Percentiles rank a stretch among this genome's conserved stretches.
These are phyloP conservation scores for Conticribra weissflogii DNA, from an alignment of 108 stramenopile species.

Conservation along the genomic window DNA sequence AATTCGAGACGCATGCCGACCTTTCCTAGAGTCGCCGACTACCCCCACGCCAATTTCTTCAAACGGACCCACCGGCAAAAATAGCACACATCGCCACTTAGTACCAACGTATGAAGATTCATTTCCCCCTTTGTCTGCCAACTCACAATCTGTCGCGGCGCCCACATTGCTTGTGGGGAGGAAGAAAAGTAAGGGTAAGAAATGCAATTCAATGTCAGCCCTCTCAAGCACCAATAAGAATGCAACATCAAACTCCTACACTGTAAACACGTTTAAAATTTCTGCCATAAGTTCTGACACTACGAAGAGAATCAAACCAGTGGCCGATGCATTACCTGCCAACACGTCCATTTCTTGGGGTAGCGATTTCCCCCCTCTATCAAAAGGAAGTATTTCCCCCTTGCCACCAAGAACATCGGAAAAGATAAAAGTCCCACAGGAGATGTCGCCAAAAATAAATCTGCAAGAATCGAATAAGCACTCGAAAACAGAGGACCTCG, in stretches of 20 bases:
- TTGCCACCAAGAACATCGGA: too few relatives aligned
- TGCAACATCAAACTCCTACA: neutral
- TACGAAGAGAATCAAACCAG: conserved; percentile 28
- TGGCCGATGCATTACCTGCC: conserved; percentile 9
- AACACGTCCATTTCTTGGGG: conserved; percentile 1
- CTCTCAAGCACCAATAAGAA: neutral
- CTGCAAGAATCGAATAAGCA: too few relatives aligned
- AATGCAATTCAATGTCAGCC: too few relatives aligned
- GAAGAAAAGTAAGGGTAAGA: conserved; percentile 21
- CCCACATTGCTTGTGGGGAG: conserved; percentile 37
- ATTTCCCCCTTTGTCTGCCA: conserved; percentile 51
- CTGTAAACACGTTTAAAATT: neutral
- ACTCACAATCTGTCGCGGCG: conserved; percentile 16
- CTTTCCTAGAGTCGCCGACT: conserved; percentile 48
- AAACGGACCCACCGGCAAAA: neutral
- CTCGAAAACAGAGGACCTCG: too few relatives aligned
- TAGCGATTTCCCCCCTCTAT: too few relatives aligned
- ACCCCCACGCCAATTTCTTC: neutral
- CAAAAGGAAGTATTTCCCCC: too few relatives aligned
- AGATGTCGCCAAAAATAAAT: too few relatives aligned
- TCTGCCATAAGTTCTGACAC: neutral
- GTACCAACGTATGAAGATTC: conserved; percentile 46
- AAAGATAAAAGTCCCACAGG: too few relatives aligned
- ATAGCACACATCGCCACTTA: neutral
- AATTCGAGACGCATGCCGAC: conserved; percentile 79